Conservation (phyloP, 2,329 filamentous ascomycete genomes). For the Neonectria coccinea region DNA sequence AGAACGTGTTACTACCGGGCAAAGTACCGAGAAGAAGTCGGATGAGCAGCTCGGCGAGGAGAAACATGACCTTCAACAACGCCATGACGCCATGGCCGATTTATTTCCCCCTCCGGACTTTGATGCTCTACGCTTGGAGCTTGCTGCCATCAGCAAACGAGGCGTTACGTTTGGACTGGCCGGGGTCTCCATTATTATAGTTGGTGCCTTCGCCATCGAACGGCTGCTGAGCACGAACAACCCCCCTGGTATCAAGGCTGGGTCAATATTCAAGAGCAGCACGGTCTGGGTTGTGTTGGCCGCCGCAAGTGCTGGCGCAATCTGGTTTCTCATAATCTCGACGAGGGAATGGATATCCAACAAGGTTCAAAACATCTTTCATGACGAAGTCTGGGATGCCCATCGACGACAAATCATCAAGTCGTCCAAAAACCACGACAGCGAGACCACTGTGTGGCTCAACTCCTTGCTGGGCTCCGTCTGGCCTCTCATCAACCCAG, state of each 20-base stretch:
- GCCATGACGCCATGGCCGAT: constrained; percentile 55
- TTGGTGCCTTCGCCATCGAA: constrained; percentile 43
- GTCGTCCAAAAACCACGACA: constrained; percentile 56
- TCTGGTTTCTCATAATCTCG: constrained; percentile 55
- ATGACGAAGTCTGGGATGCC: constrained; percentile 77
- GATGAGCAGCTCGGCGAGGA: constrained; percentile 54
- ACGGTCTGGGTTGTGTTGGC: constrained; percentile 45
- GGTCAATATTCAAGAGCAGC: constrained; percentile 38
- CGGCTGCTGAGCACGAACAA: constrained; percentile 34
- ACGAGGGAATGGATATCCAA: constrained; percentile 71
- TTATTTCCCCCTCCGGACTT: constrained; percentile 64
- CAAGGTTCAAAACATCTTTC: constrained; percentile 71
- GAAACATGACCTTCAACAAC: constrained; percentile 50
- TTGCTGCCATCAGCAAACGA: constrained; percentile 48
- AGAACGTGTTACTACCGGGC: constrained; percentile 54
- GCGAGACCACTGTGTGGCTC: constrained; percentile 78
- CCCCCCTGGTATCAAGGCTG: constrained; percentile 18
- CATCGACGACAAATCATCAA: constrained; percentile 64
- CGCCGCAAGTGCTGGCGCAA: constrained; percentile 40
- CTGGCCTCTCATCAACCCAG: constrained; percentile 82
- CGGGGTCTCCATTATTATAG: constrained; percentile 49
- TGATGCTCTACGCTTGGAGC: constrained; percentile 52
- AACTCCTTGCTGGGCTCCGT: constrained; percentile 75
- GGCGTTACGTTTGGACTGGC: constrained; percentile 54
- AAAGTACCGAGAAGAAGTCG: constrained; percentile 54